These are phyloP conservation scores for Teunomyces gatunensis DNA, from an alignment of 805 yeast species.

Conservation along the genomic window DNA sequence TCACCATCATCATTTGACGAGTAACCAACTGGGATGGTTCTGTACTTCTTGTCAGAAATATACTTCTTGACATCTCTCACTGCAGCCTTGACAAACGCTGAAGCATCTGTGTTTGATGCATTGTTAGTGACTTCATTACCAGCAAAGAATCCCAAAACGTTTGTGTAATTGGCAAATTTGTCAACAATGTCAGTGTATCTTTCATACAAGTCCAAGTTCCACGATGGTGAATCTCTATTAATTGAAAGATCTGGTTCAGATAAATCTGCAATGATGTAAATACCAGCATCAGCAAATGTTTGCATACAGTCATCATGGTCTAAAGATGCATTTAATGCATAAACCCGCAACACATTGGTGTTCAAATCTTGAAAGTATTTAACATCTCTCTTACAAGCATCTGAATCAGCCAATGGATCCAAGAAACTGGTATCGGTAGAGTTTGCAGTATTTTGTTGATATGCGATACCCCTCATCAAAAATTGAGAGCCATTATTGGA, in stretches of 20 bases:
- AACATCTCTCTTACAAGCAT: constrained; percentile 43
- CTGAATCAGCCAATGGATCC: constrained; percentile 43
- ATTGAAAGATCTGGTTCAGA: constrained; percentile 76
- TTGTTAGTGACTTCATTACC: constrained; percentile 96
- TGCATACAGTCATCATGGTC: constrained; percentile 43
- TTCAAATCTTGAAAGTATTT: constrained; percentile 34
- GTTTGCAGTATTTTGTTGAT: constrained; percentile 40
- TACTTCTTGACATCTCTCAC: constrained; percentile 83
- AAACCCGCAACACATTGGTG: constrained; percentile 44
- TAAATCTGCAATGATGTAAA: constrained; percentile 43
- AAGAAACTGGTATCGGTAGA: constrained; percentile 18
- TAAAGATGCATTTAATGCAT: constrained; percentile 37
- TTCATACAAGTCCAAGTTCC: constrained; percentile 69
- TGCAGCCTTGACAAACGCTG: constrained; percentile 95
- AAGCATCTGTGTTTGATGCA: constrained; percentile 76
- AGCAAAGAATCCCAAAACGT: constrained; percentile 91
- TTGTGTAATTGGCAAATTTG: constrained; percentile 69
- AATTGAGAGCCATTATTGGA: constrained; percentile 44
- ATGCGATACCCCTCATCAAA: constrained; percentile 44
- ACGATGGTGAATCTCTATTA: constrained; percentile 70
- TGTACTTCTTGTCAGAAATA: constrained; percentile 61
- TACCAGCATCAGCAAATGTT: constrained; percentile 40
- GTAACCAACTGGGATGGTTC: constrained; percentile 89
- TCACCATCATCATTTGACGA: constrained; percentile 86
- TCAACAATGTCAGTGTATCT: constrained; percentile 86